Evolutionary conservation across 768 basidiomycete genomes (phyloP), one percentile per base, ranked within the genome.

Genomic region (Tylopilus sp.): DNA sequence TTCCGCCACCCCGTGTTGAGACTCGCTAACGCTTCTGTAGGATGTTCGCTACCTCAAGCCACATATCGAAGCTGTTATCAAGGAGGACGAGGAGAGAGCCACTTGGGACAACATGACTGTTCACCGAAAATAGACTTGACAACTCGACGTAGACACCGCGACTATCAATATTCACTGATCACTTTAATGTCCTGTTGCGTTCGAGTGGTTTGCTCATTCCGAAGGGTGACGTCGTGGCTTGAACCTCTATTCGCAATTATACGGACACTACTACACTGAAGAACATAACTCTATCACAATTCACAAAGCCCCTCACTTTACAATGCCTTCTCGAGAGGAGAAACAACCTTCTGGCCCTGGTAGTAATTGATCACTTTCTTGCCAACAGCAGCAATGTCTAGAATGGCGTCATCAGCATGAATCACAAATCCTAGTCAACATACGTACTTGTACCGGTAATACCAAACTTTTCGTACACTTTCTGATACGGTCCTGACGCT

Each of bases 391-490:
- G 92, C 88, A 63, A 97, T 87, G 68, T 88, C 86, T 85, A 23
- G 13, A 41, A 46, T 12, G 23, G 20, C 5, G 49, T 40, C 15
- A 44, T 67, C 17, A 63, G 47, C 33, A 13, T 12, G 45, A 21
- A 30, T 55, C 36, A 31, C n/a, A n/a, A 1, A 8, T 23, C 22
- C 43, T 52, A 45, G 21, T 42, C 30, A 30, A 21, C 48, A 25
- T 44, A 78, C 82, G 46, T 71, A 87, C 83, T 87, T 41, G 78
- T 66, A 13, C 83, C 86, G 33, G 91, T 92, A 65, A 93, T 80
- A 39, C 88, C 90, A 60, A 91, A 89, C 71, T 91, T 90, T 74
- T 88, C 88, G 68, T 97, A 97, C 12, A 95, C 87, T 74, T 93
- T 80, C 71, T 84, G 79, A 67, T 91, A 93, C 11, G 94, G 93